Percentiles rank a stretch among this genome's conserved stretches.
These are phyloP conservation scores for Oldenlandia corymbosa DNA, from an alignment of 257 asterid species.

Conservation along the genomic window DNA sequence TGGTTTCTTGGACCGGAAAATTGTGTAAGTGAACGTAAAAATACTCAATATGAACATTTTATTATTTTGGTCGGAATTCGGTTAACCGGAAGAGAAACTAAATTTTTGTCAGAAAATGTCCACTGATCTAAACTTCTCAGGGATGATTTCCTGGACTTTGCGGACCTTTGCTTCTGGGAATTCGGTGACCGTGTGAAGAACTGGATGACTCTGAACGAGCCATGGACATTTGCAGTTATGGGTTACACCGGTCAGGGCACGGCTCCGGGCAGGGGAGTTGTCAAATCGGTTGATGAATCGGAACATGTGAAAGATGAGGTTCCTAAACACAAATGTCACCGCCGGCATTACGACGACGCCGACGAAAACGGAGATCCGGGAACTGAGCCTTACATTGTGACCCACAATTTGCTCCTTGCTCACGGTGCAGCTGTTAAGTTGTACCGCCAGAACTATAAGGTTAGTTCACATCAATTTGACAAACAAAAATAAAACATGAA, in stretches of 20 bases:
- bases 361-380: conserved; percentile 20
- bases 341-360: background rate
- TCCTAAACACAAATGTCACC: background rate
- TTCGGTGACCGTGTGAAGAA: conserved; percentile 39
- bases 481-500: too few species aligned
- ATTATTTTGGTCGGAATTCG: too few species aligned
- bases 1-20: conserved; percentile 11
- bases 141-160: conserved; percentile 31
- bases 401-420: conserved; percentile 40
- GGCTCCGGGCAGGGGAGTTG: conserved; percentile 26
- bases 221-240: conserved; percentile 8
- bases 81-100: too few species aligned
- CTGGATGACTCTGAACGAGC: conserved; percentile 39
- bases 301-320: background rate
- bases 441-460: conserved; percentile 37
- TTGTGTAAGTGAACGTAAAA: conserved; percentile 11
- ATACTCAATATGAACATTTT: too few species aligned
- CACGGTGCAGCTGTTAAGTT: conserved; percentile 39
- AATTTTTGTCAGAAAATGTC: background rate
- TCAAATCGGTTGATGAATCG: background rate
- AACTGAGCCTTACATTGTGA: conserved; percentile 43
- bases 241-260: conserved; percentile 16
- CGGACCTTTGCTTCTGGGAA: conserved; percentile 36
- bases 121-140: conserved; percentile 6
- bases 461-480: background rate